Evolutionary conservation across 768 basidiomycete species (phyloP), one percentile per base, ranked within the genome.

Genomic region (Coprinopsis marcescibilis): DNA sequence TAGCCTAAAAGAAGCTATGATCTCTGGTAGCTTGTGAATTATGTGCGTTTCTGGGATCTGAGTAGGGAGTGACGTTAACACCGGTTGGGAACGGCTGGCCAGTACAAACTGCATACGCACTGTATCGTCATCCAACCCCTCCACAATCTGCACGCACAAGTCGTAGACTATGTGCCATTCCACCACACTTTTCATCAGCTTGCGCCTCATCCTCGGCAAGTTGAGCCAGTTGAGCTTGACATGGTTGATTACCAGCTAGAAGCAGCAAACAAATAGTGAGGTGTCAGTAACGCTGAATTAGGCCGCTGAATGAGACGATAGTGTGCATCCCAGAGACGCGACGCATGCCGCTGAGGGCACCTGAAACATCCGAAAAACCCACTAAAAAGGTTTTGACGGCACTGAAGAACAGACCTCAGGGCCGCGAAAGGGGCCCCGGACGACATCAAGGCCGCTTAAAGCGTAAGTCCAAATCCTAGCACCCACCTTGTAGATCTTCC

Each of bases 81-180:
- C n/a, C n/a, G n/a, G n/a, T n/a, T n/a, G 5, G 42, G 24, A 23
- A 24, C 38, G 46, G 43, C 46, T 33, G 27, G 25, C 8, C 5
- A 52, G 34, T 20, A 26, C 11, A 38, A 52, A 25, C 36, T 1
- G 15, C n/a, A n/a, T n/a, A 43, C 61, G 42, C 46, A 71, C 73
- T 3, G 53, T 55, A 13, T 61, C 41, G 15, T 63, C 57, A 15
- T n/a, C n/a, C n/a, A 73, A 49, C 14, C 60, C 51, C 3, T 55
- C 52, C n/a, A 55, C 55, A 26, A 73, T 62, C 12, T 65, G 63
- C 8, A 57, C 38, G 11, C 78, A 59, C 0, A 65, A 51, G 40
- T 81, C 77, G 52, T 84, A 84, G 2, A 85, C 55, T 10, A 65
- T 54, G 46, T 89, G 86, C 84, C 85, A 85, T 26, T 81, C 77